These are phyloP conservation scores for Lentinula guzmanii DNA, from an alignment of 768 basidiomycete genomes.

Conservation along the genomic window DNA sequence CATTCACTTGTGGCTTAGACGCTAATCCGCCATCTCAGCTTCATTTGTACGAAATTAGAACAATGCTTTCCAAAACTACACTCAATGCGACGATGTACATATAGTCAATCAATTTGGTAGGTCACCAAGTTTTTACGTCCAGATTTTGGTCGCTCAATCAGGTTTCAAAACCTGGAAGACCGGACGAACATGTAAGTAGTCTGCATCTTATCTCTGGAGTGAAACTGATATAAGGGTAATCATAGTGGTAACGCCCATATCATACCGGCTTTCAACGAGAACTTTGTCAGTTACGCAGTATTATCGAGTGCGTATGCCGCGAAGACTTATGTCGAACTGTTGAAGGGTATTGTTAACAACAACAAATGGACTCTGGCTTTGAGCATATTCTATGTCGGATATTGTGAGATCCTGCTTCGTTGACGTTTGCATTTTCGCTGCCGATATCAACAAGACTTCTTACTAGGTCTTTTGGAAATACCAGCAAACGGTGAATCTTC, in stretches of 20 bases:
- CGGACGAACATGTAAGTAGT: slow-evolving; percentile 46
- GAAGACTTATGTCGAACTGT: not conserved
- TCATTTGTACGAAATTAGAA: slow-evolving; percentile 4
- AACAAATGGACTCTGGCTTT: slow-evolving; percentile 51
- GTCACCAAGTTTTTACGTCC: slow-evolving; percentile 3
- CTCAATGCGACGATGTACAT: not conserved
- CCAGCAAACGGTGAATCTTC: slow-evolving; percentile 40
- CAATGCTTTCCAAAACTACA: not conserved
- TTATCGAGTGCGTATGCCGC: not conserved
- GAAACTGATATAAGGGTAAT: not conserved
- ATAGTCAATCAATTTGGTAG: slow-evolving; percentile 44
- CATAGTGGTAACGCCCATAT: slow-evolving; percentile 52
- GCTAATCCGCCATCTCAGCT: not conserved
- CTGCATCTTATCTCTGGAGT: not conserved
- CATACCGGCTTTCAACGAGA: slow-evolving; percentile 43
- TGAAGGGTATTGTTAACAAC: slow-evolving; percentile 44
- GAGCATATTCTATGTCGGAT: slow-evolving; percentile 59
- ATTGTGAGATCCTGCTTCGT: slow-evolving; percentile 29
- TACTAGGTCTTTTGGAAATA: slow-evolving; percentile 46
- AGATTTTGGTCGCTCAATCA: not conserved
- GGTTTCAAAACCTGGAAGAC: slow-evolving; percentile 23
- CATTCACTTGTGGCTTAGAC: slow-evolving; percentile 37
- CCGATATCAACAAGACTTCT: not conserved
- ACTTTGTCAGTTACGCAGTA: slow-evolving; percentile 32
- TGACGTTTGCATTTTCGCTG: too few relatives aligned